Evolutionary conservation across 768 basidiomycete species (phyloP).

Genomic region (Lentinus tigrinus): DNA sequence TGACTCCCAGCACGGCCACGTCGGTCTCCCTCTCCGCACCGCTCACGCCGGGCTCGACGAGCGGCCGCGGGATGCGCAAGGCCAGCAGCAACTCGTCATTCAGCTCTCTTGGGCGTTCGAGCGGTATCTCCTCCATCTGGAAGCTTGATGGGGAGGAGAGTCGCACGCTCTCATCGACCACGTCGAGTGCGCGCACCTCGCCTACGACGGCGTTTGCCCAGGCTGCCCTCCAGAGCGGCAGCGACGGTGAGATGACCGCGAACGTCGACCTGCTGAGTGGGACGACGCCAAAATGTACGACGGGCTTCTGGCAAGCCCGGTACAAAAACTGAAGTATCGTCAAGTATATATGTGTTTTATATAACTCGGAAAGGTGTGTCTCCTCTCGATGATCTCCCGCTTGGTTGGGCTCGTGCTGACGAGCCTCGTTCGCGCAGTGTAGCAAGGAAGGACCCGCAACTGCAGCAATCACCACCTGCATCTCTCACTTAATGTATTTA

Average conservation of each 20-base stretch:
- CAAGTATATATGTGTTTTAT: background rate
- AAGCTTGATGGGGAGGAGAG: conserved; percentile 70
- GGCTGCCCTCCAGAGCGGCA: background rate
- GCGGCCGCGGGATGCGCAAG: background rate
- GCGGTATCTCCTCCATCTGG: conserved; percentile 59
- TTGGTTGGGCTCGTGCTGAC: background rate
- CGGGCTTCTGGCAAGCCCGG: conserved; percentile 18
- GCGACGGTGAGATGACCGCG: background rate
- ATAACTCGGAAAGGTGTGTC: conserved; percentile 12
- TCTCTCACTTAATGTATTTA: background rate
- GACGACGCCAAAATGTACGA: conserved; percentile 12
- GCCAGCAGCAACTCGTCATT: conserved; percentile 16
- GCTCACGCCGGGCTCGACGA: background rate
- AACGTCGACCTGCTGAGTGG: background rate
- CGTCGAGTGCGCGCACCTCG: background rate
- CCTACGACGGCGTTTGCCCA: background rate
- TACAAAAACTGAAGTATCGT: background rate
- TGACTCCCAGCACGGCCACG: conserved; percentile 3
- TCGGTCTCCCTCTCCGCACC: conserved; percentile 4
- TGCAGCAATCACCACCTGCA: background rate
- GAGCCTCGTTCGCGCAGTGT: background rate
- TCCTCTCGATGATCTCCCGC: background rate
- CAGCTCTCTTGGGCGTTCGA: conserved; percentile 26
- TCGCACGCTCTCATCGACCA: conserved; percentile 37
- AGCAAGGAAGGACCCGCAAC: background rate